These are phyloP conservation scores for Curvularia sp. DNA, from an alignment of 2,329 filamentous ascomycete species.

Conservation along the genomic window DNA sequence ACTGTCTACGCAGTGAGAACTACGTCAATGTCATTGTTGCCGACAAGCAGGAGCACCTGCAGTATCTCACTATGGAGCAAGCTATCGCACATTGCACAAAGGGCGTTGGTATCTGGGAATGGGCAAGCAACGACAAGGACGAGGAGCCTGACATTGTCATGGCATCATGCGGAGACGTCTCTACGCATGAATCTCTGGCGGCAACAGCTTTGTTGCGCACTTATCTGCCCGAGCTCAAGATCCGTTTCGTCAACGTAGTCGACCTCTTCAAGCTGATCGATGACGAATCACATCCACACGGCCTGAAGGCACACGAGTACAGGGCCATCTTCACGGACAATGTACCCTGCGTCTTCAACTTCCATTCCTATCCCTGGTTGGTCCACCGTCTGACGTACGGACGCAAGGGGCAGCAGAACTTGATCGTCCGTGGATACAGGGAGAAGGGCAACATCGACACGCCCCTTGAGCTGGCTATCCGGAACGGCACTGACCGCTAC, in stretches of 20 bases:
- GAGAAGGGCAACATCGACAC: conserved; percentile 89
- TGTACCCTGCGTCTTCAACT: conserved; percentile 80
- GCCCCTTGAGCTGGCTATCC: conserved; percentile 77
- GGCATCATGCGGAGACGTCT: conserved; percentile 77
- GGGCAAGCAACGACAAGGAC: conserved; percentile 74
- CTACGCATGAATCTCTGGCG: conserved; percentile 76
- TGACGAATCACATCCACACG: conserved; percentile 74
- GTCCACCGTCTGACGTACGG: conserved; percentile 80
- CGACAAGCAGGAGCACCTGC: conserved; percentile 80
- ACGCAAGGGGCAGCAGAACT: conserved; percentile 70
- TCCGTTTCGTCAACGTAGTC: conserved; percentile 81
- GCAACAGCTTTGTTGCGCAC: conserved; percentile 76
- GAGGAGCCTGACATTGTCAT: conserved; percentile 76
- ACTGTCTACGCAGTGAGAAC: conserved; percentile 75
- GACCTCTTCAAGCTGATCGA: conserved; percentile 83
- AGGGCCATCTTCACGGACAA: conserved; percentile 73
- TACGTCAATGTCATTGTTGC: conserved; percentile 84
- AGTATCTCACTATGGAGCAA: conserved; percentile 76
- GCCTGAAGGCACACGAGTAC: conserved; percentile 67
- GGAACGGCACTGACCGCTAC: conserved; percentile 79
- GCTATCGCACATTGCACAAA: conserved; percentile 80
- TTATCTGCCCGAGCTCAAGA: conserved; percentile 73
- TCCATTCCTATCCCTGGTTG: conserved; percentile 83
- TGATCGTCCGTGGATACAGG: conserved; percentile 79
- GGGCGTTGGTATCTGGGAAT: conserved; percentile 79